These are phyloP conservation scores for Solanum pinnatisectum DNA, from an alignment of 257 asterid genomes.

Conservation along the genomic window DNA sequence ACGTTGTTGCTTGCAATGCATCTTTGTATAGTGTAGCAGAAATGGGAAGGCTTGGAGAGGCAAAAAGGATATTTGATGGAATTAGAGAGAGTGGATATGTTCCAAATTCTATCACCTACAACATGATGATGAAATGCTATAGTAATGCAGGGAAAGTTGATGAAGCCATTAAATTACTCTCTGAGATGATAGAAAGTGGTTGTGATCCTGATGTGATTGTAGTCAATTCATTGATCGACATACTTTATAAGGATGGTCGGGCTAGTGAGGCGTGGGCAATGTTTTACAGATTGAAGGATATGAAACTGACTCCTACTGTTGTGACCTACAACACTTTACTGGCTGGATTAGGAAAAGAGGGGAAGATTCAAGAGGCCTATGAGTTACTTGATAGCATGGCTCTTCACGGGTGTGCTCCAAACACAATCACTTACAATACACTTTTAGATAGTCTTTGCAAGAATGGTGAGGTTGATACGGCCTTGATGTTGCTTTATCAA, in stretches of 20 bases:
- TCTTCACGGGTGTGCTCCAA: slow-evolving; percentile 57
- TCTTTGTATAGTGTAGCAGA: slow-evolving; percentile 70
- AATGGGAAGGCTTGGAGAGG: slow-evolving; percentile 73
- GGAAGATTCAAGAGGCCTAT: slow-evolving; percentile 56
- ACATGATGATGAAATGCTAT: slow-evolving; percentile 94
- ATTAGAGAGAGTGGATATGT: slow-evolving; percentile 60
- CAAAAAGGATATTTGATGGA: slow-evolving; percentile 58
- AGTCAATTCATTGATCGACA: slow-evolving; percentile 74
- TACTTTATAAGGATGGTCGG: slow-evolving; percentile 75
- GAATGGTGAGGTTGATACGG: slow-evolving; percentile 62
- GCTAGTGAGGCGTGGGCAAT: slow-evolving; percentile 74
- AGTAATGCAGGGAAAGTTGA: slow-evolving; percentile 65
- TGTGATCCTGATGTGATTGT: slow-evolving; percentile 71
- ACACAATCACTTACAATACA: slow-evolving; percentile 76
- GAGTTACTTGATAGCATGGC: slow-evolving; percentile 64
- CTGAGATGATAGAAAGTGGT: slow-evolving; percentile 61
- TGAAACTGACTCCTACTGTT: slow-evolving; percentile 72
- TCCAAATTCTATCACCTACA: slow-evolving; percentile 86
- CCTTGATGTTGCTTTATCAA: slow-evolving; percentile 49
- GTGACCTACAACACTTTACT: slow-evolving; percentile 91
- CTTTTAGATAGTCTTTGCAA: slow-evolving; percentile 85
- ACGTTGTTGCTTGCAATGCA: slow-evolving; percentile 74
- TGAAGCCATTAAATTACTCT: slow-evolving; percentile 57
- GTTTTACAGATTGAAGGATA: slow-evolving; percentile 64
- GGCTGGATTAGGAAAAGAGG: slow-evolving; percentile 87